Evolutionary conservation across 371 early-diverging fungal genomes (phyloP).

Genomic region (Mortierella sp.): DNA sequence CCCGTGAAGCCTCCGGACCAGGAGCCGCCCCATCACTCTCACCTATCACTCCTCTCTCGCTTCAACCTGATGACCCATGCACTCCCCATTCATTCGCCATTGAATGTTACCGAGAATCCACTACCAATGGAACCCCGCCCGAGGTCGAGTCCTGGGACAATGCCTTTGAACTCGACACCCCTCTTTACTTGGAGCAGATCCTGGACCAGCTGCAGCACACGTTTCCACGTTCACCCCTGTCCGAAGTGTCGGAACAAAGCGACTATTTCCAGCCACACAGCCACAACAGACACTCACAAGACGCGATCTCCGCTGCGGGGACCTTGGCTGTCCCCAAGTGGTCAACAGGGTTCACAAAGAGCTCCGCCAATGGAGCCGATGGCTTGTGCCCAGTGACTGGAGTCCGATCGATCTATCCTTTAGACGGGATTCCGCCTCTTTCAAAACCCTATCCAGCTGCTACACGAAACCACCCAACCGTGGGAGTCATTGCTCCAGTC

Average conservation of each 20-base stretch:
- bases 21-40: background rate
- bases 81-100: background rate
- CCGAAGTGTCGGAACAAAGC: conserved; percentile 38
- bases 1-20: background rate
- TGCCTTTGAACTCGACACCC: conserved; percentile 32
- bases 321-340: no score
- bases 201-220: conserved; percentile 29
- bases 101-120: background rate
- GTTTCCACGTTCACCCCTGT: conserved; percentile 42
- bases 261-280: conserved; percentile 37
- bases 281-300: background rate
- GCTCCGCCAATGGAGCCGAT: no score
- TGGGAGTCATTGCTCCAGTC: no score
- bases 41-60: background rate
- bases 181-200: conserved; percentile 30
- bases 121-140: background rate
- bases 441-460: no score
- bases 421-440: no score
- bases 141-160: conserved; percentile 40
- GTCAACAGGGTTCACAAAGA: no score
- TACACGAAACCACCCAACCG: no score
- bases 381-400: no score
- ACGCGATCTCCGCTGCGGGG: no score
- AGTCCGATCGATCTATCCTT: no score
- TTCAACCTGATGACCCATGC: background rate